Percentiles rank a stretch among this genome's conserved stretches.
These are phyloP conservation scores for Ceratocystis variospora DNA, from an alignment of 2,329 filamentous ascomycete species.

Conservation along the genomic window DNA sequence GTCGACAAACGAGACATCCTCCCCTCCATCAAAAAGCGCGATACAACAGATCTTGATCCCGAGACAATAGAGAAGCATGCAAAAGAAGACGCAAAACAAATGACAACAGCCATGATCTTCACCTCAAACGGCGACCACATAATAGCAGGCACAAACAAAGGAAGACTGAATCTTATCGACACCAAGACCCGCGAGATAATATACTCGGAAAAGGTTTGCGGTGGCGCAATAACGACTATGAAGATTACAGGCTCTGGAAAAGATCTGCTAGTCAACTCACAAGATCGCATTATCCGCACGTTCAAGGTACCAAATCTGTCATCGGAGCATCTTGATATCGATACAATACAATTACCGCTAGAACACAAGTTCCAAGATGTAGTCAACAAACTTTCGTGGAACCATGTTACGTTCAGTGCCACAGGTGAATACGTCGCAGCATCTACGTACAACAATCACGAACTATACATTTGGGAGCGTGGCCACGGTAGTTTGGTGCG, in stretches of 20 bases:
- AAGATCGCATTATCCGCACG: conserved; percentile 88
- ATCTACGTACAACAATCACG: conserved; percentile 95
- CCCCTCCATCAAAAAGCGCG: conserved; percentile 67
- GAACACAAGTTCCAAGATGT: conserved; percentile 99
- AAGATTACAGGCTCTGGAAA: conserved; percentile 69
- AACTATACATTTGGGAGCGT: conserved; percentile 96
- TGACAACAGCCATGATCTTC: conserved; percentile 86
- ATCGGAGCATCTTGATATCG: conserved; percentile 56
- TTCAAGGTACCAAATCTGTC: conserved; percentile 72
- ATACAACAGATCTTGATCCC: conserved; percentile 54
- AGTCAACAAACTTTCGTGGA: conserved; percentile 90
- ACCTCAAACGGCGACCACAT: conserved; percentile 76
- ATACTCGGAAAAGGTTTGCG: conserved; percentile 78
- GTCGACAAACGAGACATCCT: conserved; percentile 62
- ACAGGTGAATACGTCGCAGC: conserved; percentile 93
- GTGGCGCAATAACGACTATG: conserved; percentile 75
- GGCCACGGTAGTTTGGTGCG: conserved; percentile 86
- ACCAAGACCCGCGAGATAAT: conserved; percentile 67
- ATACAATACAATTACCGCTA: conserved; percentile 76
- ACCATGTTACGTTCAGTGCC: conserved; percentile 87
- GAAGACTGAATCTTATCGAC: conserved; percentile 91
- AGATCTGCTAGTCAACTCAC: conserved; percentile 81
- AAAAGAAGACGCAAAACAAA: conserved; percentile 85
- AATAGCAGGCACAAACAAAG: conserved; percentile 84
- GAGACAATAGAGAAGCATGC: conserved; percentile 67